A percentile compares a stretch with the other conserved stretches of the same genome.
Evolutionary conservation across 129 eudicot species (phyloP).

Genomic region (Artemisia tridentata): DNA sequence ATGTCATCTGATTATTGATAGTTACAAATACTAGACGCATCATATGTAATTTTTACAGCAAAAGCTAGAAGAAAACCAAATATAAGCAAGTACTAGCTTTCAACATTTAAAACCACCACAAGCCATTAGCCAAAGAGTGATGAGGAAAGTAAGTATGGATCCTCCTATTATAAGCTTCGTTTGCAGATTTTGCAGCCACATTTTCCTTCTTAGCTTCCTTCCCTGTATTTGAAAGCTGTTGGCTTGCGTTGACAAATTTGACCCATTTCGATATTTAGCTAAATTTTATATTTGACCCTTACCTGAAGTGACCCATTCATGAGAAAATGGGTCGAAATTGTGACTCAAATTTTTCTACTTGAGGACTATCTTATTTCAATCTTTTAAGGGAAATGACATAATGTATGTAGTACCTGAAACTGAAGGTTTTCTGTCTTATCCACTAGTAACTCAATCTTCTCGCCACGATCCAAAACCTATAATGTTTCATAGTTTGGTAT

Average conservation of each 20-base stretch:
- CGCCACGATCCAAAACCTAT: constrained; percentile 84
- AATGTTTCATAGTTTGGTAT: neutral
- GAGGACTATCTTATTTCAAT: neutral
- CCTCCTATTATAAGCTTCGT: constrained; percentile 68
- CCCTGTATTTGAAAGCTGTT: constrained; percentile 79
- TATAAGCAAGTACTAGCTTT: neutral
- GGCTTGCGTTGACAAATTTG: constrained; percentile 40
- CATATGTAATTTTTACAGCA: no score
- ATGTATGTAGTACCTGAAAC: constrained; percentile 51
- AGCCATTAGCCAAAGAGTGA: constrained; percentile 49
- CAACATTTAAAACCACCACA: constrained; percentile 53
- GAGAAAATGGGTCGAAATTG: neutral
- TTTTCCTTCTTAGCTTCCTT: constrained; percentile 56
- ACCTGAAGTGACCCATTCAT: neutral
- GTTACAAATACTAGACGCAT: no score
- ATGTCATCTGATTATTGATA: no score
- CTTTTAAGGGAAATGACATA: neutral
- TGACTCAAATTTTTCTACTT: neutral
- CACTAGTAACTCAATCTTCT: constrained; percentile 75
- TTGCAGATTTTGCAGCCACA: constrained; percentile 78
- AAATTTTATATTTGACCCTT: neutral
- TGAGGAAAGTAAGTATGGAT: constrained; percentile 33
- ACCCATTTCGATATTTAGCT: neutral
- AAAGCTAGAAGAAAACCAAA: no score
- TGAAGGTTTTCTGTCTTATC: constrained; percentile 89